These are phyloP conservation scores for Auricularia sp. DNA, from an alignment of 768 basidiomycete genomes.

Conservation along the genomic window DNA sequence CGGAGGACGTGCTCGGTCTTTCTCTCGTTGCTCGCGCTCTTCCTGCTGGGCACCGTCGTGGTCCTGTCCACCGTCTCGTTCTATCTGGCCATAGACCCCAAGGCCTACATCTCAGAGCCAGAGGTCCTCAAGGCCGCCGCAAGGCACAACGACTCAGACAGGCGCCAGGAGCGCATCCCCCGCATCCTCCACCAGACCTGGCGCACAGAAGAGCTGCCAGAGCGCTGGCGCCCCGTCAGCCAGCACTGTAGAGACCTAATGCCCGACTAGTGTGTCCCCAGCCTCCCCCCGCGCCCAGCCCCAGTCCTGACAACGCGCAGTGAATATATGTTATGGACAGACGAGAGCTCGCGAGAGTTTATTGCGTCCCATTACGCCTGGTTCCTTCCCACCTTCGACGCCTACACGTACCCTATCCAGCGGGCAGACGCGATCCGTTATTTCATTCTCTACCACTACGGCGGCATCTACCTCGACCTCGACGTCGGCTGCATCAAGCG, in stretches of 20 bases:
- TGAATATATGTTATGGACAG: conserved; percentile 97
- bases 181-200: conserved; percentile 97
- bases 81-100: conserved; percentile 71
- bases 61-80: conserved; percentile 88
- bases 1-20: conserved; percentile 36
- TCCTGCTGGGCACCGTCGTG: conserved; percentile 80
- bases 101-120: conserved; percentile 68
- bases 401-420: conserved; percentile 84
- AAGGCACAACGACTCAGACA: conserved; percentile 54
- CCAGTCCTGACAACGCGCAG: conserved; percentile 30
- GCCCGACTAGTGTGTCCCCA: conserved; percentile 79
- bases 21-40: conserved; percentile 52
- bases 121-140: conserved; percentile 56
- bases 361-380: conserved; percentile 80
- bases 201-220: conserved; percentile 83
- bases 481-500: conserved; percentile 89
- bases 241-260: conserved; percentile 83
- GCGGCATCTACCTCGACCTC: conserved; percentile 92
- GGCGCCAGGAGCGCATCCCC: conserved; percentile 66
- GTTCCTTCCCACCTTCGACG: conserved; percentile 90
- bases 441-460: conserved; percentile 91
- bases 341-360: conserved; percentile 80
- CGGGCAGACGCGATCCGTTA: conserved; percentile 97
- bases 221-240: conserved; percentile 70
- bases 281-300: conserved; percentile 7